These are phyloP conservation scores for Dillenia turbinata DNA, from an alignment of 164 flowering plant genomes.

Conservation along the genomic window DNA sequence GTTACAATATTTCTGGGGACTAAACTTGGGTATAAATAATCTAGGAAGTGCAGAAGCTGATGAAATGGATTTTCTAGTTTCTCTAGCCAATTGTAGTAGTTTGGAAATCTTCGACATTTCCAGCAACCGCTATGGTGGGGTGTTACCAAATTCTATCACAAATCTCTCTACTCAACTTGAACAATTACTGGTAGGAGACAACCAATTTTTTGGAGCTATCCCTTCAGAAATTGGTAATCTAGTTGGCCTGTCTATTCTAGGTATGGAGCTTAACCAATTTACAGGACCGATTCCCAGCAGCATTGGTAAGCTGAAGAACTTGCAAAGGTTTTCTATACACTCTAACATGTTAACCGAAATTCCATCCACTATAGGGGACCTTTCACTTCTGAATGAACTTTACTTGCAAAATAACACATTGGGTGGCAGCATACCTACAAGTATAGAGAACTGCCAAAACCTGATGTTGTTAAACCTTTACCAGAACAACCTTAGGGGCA, in stretches of 20 bases:
- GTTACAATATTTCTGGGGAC: not conserved
- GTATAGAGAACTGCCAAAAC: slow-evolving; percentile 11
- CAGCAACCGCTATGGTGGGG: slow-evolving; percentile 17
- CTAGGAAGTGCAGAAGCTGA: slow-evolving; percentile 5
- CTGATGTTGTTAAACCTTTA: slow-evolving; percentile 7
- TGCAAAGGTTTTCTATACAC: slow-evolving; percentile 2
- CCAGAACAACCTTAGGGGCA: slow-evolving; percentile 19
- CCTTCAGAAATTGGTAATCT: slow-evolving; percentile 26
- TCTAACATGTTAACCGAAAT: slow-evolving; percentile 20
- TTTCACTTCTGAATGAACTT: slow-evolving; percentile 3
- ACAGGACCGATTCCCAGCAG: slow-evolving; percentile 20
- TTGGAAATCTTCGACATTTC: not conserved
- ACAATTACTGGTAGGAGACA: not conserved
- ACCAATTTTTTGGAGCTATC: slow-evolving; percentile 14
- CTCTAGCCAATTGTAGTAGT: slow-evolving; percentile 21
- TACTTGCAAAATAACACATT: slow-evolving; percentile 7
- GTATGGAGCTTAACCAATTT: slow-evolving; percentile 3
- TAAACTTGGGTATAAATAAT: slow-evolving; percentile 4
- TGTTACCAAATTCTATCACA: slow-evolving; percentile 15
- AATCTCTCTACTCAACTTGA: slow-evolving; percentile 20
- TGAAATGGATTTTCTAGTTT: slow-evolving; percentile 16
- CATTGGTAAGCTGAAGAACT: slow-evolving; percentile 16
- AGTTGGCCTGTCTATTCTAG: slow-evolving; percentile 1
- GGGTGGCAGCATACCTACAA: slow-evolving; percentile 28
- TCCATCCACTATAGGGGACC: slow-evolving; percentile 27